Conservation (phyloP, 1,284 basidiomycete species). For the Dichomitus squalens region DNA sequence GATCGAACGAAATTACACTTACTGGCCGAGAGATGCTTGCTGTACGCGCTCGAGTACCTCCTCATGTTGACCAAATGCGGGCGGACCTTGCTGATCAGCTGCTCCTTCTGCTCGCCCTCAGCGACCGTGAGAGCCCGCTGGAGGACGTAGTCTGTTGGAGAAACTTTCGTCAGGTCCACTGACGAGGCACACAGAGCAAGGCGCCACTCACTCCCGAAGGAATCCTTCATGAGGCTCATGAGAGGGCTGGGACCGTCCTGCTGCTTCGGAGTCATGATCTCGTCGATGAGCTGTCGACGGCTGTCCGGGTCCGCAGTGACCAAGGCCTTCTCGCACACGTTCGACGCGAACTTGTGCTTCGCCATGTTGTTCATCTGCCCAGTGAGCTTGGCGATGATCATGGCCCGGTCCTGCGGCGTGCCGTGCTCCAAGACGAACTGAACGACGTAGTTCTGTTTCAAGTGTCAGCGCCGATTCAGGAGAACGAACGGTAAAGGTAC, state of each 20-base stretch:
- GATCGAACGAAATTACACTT: constrained; percentile 34
- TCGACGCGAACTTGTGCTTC: constrained; percentile 95
- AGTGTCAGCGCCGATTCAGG: constrained; percentile 12
- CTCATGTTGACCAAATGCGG: constrained; percentile 74
- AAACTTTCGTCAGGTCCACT: neutral
- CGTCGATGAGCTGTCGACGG: constrained; percentile 74
- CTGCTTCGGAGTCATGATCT: constrained; percentile 72
- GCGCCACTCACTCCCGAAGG: constrained; percentile 75
- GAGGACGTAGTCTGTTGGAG: constrained; percentile 72
- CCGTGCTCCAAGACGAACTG: constrained; percentile 93
- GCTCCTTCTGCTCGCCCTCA: constrained; percentile 71
- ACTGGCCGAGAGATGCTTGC: constrained; percentile 82
- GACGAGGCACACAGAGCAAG: neutral
- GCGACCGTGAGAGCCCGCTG: constrained; percentile 76
- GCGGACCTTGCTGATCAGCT: constrained; percentile 61
- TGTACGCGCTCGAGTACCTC: constrained; percentile 69
- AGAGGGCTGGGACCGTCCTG: constrained; percentile 66
- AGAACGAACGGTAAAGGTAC: neutral
- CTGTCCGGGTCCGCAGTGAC: constrained; percentile 64
- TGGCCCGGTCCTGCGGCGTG: constrained; percentile 64
- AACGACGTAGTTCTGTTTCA: constrained; percentile 85
- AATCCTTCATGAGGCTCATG: constrained; percentile 87
- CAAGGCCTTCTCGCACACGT: constrained; percentile 95
- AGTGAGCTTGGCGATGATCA: constrained; percentile 73
- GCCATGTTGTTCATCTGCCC: constrained; percentile 82